phyloP scores from a whole-genome alignment of 257 asterid genomes.

The Solanum piurae region DNA sequence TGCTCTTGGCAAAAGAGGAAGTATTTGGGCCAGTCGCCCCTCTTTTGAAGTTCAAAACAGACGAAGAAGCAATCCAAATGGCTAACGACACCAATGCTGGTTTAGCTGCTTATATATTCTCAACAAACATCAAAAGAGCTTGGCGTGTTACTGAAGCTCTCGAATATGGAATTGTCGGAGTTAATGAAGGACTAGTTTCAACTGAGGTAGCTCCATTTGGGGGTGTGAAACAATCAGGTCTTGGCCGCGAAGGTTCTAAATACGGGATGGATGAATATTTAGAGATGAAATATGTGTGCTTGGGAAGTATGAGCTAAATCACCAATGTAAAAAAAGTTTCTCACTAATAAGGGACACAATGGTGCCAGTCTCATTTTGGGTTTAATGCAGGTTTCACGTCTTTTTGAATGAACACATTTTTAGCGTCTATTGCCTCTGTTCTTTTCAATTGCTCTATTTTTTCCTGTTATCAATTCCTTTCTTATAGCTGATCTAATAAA shows the following conservation, averaged over 20 bases:
- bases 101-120: conserved; percentile 90
- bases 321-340: background rate
- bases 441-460: background rate
- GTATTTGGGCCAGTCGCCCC: conserved; percentile 99
- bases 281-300: conserved; percentile 25
- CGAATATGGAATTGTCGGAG: conserved; percentile 96
- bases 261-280: conserved; percentile 91
- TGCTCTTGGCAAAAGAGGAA: conserved; percentile 86
- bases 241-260: conserved; percentile 97
- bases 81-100: conserved; percentile 96
- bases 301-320: conserved; percentile 4
- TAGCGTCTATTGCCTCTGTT: background rate
- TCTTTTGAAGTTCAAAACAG: conserved; percentile 78
- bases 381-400: background rate
- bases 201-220: conserved; percentile 99
- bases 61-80: conserved; percentile 80
- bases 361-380: background rate
- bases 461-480: background rate
- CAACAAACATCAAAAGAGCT: conserved; percentile 58
- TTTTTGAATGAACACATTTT: background rate
- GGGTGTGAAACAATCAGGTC: conserved; percentile 92
- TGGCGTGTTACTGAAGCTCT: conserved; percentile 98
- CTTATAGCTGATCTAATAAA: background rate
- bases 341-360: background rate
- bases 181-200: conserved; percentile 90